These are phyloP conservation scores for Scutellaria minor DNA, from an alignment of 257 asterid genomes.

Conservation along the genomic window DNA sequence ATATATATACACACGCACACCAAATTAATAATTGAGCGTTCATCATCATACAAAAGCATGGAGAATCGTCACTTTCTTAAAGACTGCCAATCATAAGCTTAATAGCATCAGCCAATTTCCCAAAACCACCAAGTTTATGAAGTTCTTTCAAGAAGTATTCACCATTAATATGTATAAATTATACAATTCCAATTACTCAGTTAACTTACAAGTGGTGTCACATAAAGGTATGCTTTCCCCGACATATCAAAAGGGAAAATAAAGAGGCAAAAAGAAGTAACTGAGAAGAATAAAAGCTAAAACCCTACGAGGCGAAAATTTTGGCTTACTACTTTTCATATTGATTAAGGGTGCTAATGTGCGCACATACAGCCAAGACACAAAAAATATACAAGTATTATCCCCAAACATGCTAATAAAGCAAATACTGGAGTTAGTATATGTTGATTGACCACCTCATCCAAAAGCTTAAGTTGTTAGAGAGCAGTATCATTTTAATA, in stretches of 20 bases:
- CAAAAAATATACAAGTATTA: background rate
- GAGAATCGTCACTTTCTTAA: constrained; percentile 13
- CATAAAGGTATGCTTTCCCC: background rate
- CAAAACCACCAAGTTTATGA: background rate
- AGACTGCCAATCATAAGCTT: constrained; percentile 17
- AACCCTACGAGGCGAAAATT: background rate
- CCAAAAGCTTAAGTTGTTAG: too few relatives aligned
- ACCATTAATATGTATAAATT: background rate
- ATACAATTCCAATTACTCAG: constrained; percentile 13
- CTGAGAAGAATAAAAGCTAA: background rate
- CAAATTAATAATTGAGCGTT: background rate
- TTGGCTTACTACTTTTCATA: constrained; percentile 1
- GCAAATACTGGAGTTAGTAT: background rate
- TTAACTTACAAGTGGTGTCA: background rate
- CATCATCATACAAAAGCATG: constrained; percentile 7
- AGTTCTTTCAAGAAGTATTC: background rate
- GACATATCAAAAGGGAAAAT: background rate
- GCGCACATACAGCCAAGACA: constrained; percentile 3
- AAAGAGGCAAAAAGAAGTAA: background rate
- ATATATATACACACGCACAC: background rate
- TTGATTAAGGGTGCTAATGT: constrained; percentile 3
- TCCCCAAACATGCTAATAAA: constrained; percentile 2
- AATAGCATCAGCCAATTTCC: background rate
- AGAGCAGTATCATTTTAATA: too few relatives aligned
- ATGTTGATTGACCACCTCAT: too few relatives aligned